Conservation (phyloP, 2,329 filamentous ascomycete species). For the Magnaporthiopsis rhizophila region DNA sequence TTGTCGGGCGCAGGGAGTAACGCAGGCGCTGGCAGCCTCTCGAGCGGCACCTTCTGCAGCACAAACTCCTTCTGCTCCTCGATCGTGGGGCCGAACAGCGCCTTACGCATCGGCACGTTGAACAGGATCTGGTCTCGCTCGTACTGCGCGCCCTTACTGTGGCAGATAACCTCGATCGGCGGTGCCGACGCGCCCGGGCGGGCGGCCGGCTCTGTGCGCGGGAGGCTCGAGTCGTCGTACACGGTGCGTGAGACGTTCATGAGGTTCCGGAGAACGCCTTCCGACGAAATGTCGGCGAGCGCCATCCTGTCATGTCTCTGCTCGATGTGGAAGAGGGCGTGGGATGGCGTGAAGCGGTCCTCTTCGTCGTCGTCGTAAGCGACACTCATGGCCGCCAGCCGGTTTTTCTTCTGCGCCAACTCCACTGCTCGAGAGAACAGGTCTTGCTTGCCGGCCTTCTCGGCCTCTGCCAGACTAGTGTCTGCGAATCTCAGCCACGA, state of each 20-base stretch:
- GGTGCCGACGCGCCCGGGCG: slow-evolving; percentile 75
- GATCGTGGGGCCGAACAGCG: slow-evolving; percentile 59
- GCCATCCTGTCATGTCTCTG: slow-evolving; percentile 59
- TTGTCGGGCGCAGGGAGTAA: slow-evolving; percentile 74
- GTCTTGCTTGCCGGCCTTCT: slow-evolving; percentile 58
- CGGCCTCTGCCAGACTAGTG: slow-evolving; percentile 64
- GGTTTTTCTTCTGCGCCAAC: slow-evolving; percentile 44
- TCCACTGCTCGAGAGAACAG: slow-evolving; percentile 59
- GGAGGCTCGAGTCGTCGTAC: slow-evolving; percentile 64
- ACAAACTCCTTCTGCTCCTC: slow-evolving; percentile 67
- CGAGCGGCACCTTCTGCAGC: slow-evolving; percentile 60
- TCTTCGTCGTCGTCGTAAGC: slow-evolving; percentile 61
- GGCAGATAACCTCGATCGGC: slow-evolving; percentile 73
- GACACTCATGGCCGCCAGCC: slow-evolving; percentile 58
- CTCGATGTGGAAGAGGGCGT: slow-evolving; percentile 75
- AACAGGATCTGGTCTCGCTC: slow-evolving; percentile 73
- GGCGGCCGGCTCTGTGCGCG: slow-evolving; percentile 72
- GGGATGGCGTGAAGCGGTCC: slow-evolving; percentile 58
- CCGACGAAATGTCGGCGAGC: slow-evolving; percentile 59
- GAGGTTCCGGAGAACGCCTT: slow-evolving; percentile 66
- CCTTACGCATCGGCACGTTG: slow-evolving; percentile 66
- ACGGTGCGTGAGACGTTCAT: slow-evolving; percentile 67
- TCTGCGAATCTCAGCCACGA: slow-evolving; percentile 88
- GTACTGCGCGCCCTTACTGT: slow-evolving; percentile 52
- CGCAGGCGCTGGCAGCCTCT: slow-evolving; percentile 52